phyloP scores from a whole-genome alignment of 2,329 filamentous ascomycete genomes.

The Aaosphaeria pasadenensis region DNA sequence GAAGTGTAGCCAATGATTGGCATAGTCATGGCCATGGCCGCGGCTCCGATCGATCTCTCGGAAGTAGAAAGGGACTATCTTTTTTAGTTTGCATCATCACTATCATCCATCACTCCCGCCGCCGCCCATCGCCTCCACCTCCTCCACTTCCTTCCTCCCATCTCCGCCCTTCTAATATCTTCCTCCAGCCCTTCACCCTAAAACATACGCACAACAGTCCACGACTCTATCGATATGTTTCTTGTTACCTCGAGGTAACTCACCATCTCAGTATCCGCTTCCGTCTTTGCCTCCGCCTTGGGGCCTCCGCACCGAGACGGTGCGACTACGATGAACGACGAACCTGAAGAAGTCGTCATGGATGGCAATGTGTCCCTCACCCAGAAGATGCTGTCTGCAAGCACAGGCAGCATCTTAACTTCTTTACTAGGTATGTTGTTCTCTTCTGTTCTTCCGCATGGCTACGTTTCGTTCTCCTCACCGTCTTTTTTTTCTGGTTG shows the following conservation, averaged over 20 bases:
- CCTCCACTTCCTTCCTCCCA: conserved; percentile 14
- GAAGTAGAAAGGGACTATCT: neutral
- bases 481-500: neutral
- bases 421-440: conserved; percentile 72
- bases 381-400: conserved; percentile 94
- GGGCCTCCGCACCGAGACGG: neutral
- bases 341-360: conserved; percentile 38
- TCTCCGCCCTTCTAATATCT: conserved; percentile 9
- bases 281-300: conserved; percentile 20
- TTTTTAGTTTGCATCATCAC: conserved; percentile 7
- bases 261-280: neutral
- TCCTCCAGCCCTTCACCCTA: neutral
- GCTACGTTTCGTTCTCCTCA: neutral
- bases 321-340: conserved; percentile 7
- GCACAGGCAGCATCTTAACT: conserved; percentile 84
- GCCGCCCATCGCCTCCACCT: conserved; percentile 8
- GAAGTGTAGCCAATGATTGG: neutral
- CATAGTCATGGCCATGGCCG: neutral
- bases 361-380: conserved; percentile 69
- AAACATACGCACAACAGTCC: conserved; percentile 27
- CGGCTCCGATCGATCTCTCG: neutral
- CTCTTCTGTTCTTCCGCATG: neutral
- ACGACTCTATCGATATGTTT: conserved; percentile 18
- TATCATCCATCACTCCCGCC: conserved; percentile 1
- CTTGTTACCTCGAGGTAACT: conserved; percentile 28